Evolutionary conservation across 2,329 filamentous ascomycete species (phyloP).

Genomic region (Orbilia quercus): DNA sequence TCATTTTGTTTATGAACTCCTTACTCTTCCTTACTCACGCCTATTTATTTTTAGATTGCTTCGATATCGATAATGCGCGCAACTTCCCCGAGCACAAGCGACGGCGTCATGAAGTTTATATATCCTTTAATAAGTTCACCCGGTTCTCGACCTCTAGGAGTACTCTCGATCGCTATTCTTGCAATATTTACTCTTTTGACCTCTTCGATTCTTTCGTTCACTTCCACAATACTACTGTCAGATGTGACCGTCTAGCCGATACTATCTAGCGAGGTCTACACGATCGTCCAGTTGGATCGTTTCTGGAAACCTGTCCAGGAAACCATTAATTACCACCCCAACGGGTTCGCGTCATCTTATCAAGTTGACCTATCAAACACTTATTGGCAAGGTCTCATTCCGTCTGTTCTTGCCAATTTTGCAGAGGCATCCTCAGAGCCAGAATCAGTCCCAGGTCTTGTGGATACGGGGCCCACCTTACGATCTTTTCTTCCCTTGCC

Average conservation of each 20-base stretch:
- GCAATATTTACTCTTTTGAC: background rate
- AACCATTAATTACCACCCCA: no score
- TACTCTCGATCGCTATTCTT: conserved; percentile 8
- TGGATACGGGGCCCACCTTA: conserved; percentile 26
- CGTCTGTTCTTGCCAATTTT: no score
- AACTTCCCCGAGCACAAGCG: background rate
- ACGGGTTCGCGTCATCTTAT: no score
- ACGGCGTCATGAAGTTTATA: conserved; percentile 9
- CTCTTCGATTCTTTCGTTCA: conserved; percentile 16
- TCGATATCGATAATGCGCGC: conserved; percentile 26
- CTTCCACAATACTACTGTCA: conserved; percentile 3
- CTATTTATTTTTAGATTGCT: conserved; percentile 5
- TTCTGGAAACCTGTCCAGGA: no score
- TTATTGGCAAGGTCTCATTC: no score
- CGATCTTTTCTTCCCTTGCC: conserved; percentile 29
- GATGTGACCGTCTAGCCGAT: conserved; percentile 24
- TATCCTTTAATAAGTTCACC: background rate
- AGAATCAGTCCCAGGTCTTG: background rate
- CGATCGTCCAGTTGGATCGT: no score
- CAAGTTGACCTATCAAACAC: no score
- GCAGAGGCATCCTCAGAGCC: conserved; percentile 18
- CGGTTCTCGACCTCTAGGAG: background rate
- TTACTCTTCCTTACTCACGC: no score
- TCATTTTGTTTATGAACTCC: background rate
- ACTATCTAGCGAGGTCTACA: no score